Percentiles rank a stretch among this genome's conserved stretches.
These are phyloP conservation scores for Rosa lucieae DNA, from an alignment of 306 rosid species.

Conservation along the genomic window DNA sequence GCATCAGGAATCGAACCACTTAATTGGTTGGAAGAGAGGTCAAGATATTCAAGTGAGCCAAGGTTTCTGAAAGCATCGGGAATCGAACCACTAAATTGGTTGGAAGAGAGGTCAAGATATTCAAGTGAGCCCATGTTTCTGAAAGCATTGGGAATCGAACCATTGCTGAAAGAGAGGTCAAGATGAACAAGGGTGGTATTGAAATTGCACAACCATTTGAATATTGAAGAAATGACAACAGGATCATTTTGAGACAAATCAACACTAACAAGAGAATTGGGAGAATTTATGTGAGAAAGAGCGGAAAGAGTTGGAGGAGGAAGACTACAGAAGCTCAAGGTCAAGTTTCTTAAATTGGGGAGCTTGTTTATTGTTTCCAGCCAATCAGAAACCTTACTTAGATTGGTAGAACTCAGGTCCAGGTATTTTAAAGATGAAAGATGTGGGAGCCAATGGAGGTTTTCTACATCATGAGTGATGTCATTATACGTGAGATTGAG, in stretches of 20 bases:
- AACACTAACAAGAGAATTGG: neutral
- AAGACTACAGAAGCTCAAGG: neutral
- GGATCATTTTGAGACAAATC: neutral
- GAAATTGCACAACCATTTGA: conserved; percentile 5
- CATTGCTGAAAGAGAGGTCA: too few relatives aligned
- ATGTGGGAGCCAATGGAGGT: neutral
- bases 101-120: too few relatives aligned
- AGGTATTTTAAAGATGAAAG: neutral
- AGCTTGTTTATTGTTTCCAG: neutral
- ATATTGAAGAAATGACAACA: neutral
- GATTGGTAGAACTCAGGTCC: neutral
- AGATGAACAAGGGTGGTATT: neutral
- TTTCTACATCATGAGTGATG: neutral
- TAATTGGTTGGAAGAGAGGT: too few relatives aligned
- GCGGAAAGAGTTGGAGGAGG: neutral
- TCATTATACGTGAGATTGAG: neutral
- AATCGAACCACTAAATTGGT: too few relatives aligned
- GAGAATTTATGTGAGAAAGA: neutral
- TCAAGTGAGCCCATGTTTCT: too few relatives aligned
- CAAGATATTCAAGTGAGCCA: too few relatives aligned
- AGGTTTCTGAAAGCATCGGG: too few relatives aligned
- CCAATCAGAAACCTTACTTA: neutral
- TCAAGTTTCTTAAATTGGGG: conserved; percentile 5
- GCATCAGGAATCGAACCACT: too few relatives aligned
- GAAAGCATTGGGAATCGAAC: too few relatives aligned